Evolutionary conservation across 495 filamentous ascomycete species (phyloP), one percentile per base, ranked within the genome.

Genomic region (Neurospora sp.): DNA sequence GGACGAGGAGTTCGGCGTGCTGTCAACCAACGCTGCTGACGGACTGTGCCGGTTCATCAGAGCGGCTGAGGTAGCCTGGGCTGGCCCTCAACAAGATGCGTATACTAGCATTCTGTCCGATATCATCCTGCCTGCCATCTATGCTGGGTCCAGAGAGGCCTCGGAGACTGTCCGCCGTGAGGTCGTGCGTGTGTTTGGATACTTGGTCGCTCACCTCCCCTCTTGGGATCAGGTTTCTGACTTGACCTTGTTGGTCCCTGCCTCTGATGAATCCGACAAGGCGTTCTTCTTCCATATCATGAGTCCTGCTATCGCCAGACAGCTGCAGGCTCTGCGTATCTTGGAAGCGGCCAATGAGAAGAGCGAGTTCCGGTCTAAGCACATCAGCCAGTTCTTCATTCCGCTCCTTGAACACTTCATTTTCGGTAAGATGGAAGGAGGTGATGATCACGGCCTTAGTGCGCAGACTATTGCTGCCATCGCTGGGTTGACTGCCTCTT

Each of bases 351-450:
- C 90, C 70, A 91, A 91, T 41, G 78, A 83, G 4, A 86, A 87
- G 70, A 86, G 87, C 22, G 81, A 87, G 44, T 80, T 98, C 35
- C 86, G 85, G 65, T 91, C 92, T 76, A 87, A 87, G 53, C 95
- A 97, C 75, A 86, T 97, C 74, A 89, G 90, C 75, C 90, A 94
- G 48, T 91, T 97, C 79, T 93, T 98, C 78, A 86, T 98, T 38
- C 96, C 96, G 1, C 86, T 98, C 12, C 86, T 97, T 20, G 96
- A 99, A 78, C 94, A 97, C 79, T 98, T 97, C 77, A 88, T 97
- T 35, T 95, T 98, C 76, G 90, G 93, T 74, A 86, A 88, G 71
- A 87, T 88, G 17, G 92, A 89, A 35, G 90, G 92, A 68, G 91
- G 91, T 73, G 90, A 89, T 74, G 92, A 91, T 10, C 91, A 97